Base-by-base conservation (phyloP, 2,329 filamentous ascomycete species). In the Penicillium griseofulvum region DNA sequence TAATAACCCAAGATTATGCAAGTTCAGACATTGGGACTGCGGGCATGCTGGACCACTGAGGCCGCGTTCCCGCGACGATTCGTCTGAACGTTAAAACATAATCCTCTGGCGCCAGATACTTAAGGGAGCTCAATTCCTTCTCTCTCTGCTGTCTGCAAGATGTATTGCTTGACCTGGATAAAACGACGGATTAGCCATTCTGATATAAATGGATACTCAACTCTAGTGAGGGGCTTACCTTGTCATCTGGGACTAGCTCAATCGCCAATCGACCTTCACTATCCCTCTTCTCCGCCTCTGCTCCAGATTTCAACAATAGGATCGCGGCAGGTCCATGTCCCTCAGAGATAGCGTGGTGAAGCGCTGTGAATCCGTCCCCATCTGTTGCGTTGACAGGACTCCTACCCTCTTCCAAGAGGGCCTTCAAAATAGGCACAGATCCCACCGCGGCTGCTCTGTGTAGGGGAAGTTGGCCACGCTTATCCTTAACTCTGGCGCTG, bases 371-470 rank as follows among this genome's bases (percentile, higher is more conserved):
- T 1, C 93, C 93, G 63, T 91, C 86, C 34, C 80, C 78, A 76
- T 99, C 94, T 2, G 88, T 87, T 2, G 91, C 87, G 72, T 96
- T 90, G 24, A 97, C 70, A 0, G 93, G 92, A 61, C 90, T 96
- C 60, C 81, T 82, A 62, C 80, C 81, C 64, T 89, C 83, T 66
- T 89, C 84, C 16, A 97, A 77, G 14, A 99, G 77, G 36, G 96
- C 76, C 65, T 86, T 88, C 45, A 96, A 81, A 77, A 99, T 91
- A 5, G 93, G 91, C n/a, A 88, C 83, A 4, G 88, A 93, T 7
- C 95, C 95, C 4, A 91, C 85, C 3, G 94, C 93, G 0, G 94
- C 93, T 3, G 94, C 94, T 17, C 94, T 86, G 74, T 99, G 95
- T 26, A 99, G 82, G 7, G 95, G 83, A 54, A 97, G 85, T 70